Base-by-base conservation (phyloP, 2,329 filamentous ascomycete genomes). In the Ophiostoma montium region DNA sequence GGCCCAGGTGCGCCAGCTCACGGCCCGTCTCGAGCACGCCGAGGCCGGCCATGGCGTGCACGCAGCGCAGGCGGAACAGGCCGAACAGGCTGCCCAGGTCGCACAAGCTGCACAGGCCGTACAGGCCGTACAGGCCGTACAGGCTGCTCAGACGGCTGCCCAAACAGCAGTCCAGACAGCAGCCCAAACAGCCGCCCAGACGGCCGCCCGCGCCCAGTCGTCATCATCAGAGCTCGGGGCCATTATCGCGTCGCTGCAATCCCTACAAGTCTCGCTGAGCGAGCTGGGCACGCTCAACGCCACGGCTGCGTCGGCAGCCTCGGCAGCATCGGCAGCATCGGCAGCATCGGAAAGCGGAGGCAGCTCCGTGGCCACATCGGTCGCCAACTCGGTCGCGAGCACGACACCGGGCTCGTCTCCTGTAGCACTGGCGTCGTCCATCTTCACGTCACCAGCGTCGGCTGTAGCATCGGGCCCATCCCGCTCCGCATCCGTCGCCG, bases 181-280 rank as follows among this genome's bases (percentile, higher is more conserved):
- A 10, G 38, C 38, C 12, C 38, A 21, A 13, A 8, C 8, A 4
- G 23, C 23, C 21, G 43, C 47, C 23, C 46, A 27, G 12, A 44
- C 42, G 16, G 50, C 50, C 11, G 50, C 44, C 16, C 35, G 46
- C 27, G 41, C 46, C 7, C 50, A 52, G 30, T 46, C 47, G 2
- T 49, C 50, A 23, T 44, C 43, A 11, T 42, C 50, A 8, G 47
- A 47, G 23, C 47, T 52, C 11, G 43, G 46, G 8, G 23, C 32
- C 18, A 47, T 52, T 27, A 49, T 52, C 19, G 43, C 47, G 3
- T 49, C 50, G 16, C 43, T 52, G 32, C 50, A 45, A 36, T 38
- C 50, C 16, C 47, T 52, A 13, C 47, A 52, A 32, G 43, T 33
- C 7, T 52, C 50, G 12, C 38, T 52, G 36, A 47, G 43, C 11